phyloP scores from a whole-genome alignment of 495 filamentous ascomycete genomes.

The Penicillium manginii region DNA sequence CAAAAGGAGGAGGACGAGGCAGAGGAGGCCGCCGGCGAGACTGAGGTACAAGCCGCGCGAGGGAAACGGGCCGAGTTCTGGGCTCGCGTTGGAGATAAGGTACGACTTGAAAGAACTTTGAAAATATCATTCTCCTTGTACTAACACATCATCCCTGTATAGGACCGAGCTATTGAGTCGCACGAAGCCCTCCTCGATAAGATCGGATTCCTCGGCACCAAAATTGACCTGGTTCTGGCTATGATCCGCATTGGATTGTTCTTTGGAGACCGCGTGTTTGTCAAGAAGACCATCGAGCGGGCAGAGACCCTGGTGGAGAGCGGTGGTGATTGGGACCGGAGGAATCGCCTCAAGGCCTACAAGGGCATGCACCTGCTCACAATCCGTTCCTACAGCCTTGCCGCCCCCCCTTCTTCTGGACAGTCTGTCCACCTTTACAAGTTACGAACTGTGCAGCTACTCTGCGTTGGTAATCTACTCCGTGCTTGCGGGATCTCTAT shows the following conservation, averaged over 20 bases:
- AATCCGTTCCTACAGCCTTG: constrained; percentile 82
- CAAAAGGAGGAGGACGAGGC: constrained; percentile 96
- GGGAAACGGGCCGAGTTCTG: constrained; percentile 96
- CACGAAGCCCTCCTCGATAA: constrained; percentile 94
- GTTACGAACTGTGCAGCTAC: constrained; percentile 96
- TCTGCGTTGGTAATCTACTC: constrained; percentile 93
- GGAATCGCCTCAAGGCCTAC: constrained; percentile 98
- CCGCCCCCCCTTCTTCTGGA: constrained; percentile 94
- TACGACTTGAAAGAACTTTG: constrained; percentile 39
- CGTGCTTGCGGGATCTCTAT: constrained; percentile 90
- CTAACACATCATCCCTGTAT: constrained; percentile 13
- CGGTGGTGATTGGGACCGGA: constrained; percentile 96
- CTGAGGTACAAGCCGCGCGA: constrained; percentile 87
- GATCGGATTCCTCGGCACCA: constrained; percentile 89
- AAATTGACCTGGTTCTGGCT: constrained; percentile 94
- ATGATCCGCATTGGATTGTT: constrained; percentile 95
- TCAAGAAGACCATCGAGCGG: constrained; percentile 91
- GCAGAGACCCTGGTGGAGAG: constrained; percentile 88
- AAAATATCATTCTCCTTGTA: not conserved
- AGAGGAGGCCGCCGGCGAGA: constrained; percentile 92
- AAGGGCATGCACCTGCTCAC: constrained; percentile 93
- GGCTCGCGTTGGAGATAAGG: constrained; percentile 94
- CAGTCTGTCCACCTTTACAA: constrained; percentile 97
- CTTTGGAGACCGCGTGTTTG: constrained; percentile 86
- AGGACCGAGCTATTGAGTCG: constrained; percentile 91